phyloP scores from a whole-genome alignment of 139 green algal species.

The Bryopsis sp. region DNA sequence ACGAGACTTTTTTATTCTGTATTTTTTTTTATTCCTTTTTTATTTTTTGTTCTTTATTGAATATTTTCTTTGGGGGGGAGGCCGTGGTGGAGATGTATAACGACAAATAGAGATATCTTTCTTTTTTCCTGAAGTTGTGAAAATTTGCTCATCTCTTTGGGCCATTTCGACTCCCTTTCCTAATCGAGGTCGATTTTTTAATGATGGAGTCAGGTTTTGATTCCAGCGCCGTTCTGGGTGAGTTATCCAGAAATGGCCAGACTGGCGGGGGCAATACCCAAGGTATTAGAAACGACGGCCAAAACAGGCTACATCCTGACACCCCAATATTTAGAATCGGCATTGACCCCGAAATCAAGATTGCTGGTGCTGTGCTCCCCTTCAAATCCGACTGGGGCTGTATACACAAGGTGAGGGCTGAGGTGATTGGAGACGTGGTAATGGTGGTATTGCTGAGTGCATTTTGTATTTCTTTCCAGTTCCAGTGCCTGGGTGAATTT shows the following conservation, averaged over 20 bases:
- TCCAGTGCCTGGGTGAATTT: too few relatives aligned
- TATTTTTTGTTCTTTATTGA: too few relatives aligned
- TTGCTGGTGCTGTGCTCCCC: slow-evolving; percentile 96
- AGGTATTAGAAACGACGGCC: slow-evolving; percentile 62
- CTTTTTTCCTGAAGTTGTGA: slow-evolving; percentile 6
- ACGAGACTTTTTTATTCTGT: too few relatives aligned
- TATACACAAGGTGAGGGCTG: slow-evolving; percentile 54
- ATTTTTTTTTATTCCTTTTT: too few relatives aligned
- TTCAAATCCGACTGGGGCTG: slow-evolving; percentile 87
- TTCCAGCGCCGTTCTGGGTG: slow-evolving; percentile 95
- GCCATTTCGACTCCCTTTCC: too few relatives aligned
- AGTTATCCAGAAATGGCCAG: slow-evolving; percentile 94
- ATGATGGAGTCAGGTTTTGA: slow-evolving; percentile 55
- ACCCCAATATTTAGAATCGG: slow-evolving; percentile 53
- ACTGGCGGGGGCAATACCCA: slow-evolving; percentile 63
- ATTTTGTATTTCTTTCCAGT: too few relatives aligned
- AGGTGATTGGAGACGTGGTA: too few relatives aligned
- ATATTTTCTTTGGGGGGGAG: too few relatives aligned
- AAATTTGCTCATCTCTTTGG: too few relatives aligned
- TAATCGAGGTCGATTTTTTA: slow-evolving; percentile 8
- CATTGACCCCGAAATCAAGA: slow-evolving; percentile 67
- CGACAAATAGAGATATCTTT: too few relatives aligned
- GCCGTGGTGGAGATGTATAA: too few relatives aligned
- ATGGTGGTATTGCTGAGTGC: too few relatives aligned
- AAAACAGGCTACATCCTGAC: slow-evolving; percentile 71